Evolutionary conservation across 371 early-diverging fungal genomes (phyloP), one percentile per base, ranked within the genome.

Genomic region (Mortierella sp.): DNA sequence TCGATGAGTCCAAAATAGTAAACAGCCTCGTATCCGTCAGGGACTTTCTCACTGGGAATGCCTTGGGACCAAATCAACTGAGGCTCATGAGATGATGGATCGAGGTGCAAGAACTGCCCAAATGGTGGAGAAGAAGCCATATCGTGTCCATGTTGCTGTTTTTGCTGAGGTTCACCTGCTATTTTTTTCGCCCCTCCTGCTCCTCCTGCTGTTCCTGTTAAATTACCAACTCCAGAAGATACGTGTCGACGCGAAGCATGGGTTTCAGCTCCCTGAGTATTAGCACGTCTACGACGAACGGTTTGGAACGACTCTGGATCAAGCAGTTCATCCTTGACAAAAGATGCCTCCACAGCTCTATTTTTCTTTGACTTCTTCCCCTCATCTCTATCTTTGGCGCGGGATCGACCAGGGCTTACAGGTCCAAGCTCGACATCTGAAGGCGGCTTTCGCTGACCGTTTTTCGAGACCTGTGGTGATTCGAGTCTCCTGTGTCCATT

Each of bases 1-100:
- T 90, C 90, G 58, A 90, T 88, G 21, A 90, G 65, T 9, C 90
- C 90, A 72, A 90, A 77, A 70, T 80, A 90, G 70, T 90, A 90
- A 15, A 90, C 85, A 55, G 82, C 76, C 33, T 81, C 81, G n/a
- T 64, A 71, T 0, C 68, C 73, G 11, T 76, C 79, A 4, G 76
- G 76, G 4, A 83, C 57, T 0, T 61, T 58, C 6, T 61, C 63
- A 33, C 79, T 76, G 1, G 76, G 40, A 1, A 85, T 58, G 16
- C 85, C 85, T 21, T 75, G 70, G 0, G 74, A 71, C 85, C 85
- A 85, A 10, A 70, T 66, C 11, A 66, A 48, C 0, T 50, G 32
- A 9, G 62, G 48, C 2, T 65, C 43, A 0, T 33, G 41, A 10
- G 28, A 8, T 4, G 66, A 3, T 43, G 21, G 36, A 16, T 50